Base-by-base conservation (phyloP, 768 basidiomycete genomes). In the Boletus speciosus region DNA sequence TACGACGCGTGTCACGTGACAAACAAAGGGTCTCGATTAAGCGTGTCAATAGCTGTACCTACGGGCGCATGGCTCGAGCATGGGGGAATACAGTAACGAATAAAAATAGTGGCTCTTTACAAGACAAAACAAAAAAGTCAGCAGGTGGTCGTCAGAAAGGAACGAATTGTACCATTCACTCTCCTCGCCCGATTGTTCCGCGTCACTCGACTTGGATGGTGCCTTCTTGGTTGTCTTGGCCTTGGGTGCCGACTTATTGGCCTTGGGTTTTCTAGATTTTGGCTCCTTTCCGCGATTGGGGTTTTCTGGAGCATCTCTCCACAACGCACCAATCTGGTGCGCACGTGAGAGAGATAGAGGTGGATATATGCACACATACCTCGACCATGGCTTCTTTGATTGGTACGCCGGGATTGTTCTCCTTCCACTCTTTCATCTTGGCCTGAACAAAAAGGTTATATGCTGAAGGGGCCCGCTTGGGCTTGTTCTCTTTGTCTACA, bases 231-330 rank as follows among this genome's bases (percentile, higher is more conserved):
- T 19, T 12, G 37, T 15, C 48, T 54, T 57, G 31, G 46, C 35
- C 46, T 47, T 48, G 25, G 47, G 47, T 10, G 32, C 35, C 2
- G 52, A 4, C 39, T 64, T 60, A 16, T 65, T 68, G 2, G 73
- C 73, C 53, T 78, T 81, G 23, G 79, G 60, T 42, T 78, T 80
- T 44, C 69, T 74, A n/a, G 76, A 19, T 56, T 78, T 81, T 32
- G 74, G 63, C 16, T 76, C 77, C 54, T 81, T 76, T 19, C 83
- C 84, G 25, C 81, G 78, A 55, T 82, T 85, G 1, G 84, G 83
- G 62, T 86, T 86, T 62, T 84, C 82, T 1, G 81, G 81, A 0
- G 84, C 75, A 52, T 83, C 76, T 42, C 71, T 76, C 84, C 84
- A 85, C 51, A 81, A 51, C 1, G 65, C 71, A 6, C 77, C 83